These are phyloP conservation scores for bread wheat (Triticum aestivum) DNA, from an alignment of 176 grass and related monocot species.

Conservation along the genomic window IWGSC_CS_RefSeq_v2.1 NC_057813.1:687582653-687583152, in stretches of 20 bases:
- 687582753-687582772: background rate
- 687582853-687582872: background rate
- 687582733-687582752: background rate
- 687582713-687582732: constrained; percentile 55
- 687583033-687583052: too few relatives aligned
- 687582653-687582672: constrained; percentile 75
- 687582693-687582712: constrained; percentile 60
- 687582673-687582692: constrained; percentile 53
- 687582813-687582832: background rate
- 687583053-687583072: too few relatives aligned
- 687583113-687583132: too few relatives aligned
- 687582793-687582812: background rate
- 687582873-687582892: background rate
- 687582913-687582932: background rate
- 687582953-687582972: too few relatives aligned
- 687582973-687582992: background rate
- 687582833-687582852: background rate
- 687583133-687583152: too few relatives aligned
- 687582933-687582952: background rate
- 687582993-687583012: background rate
- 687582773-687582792: too few relatives aligned
- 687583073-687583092: too few relatives aligned
- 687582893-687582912: background rate
- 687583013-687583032: background rate
- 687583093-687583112: too few relatives aligned